Base-by-base conservation (phyloP, 2,329 filamentous ascomycete species). In the Didymella pinodella region DNA sequence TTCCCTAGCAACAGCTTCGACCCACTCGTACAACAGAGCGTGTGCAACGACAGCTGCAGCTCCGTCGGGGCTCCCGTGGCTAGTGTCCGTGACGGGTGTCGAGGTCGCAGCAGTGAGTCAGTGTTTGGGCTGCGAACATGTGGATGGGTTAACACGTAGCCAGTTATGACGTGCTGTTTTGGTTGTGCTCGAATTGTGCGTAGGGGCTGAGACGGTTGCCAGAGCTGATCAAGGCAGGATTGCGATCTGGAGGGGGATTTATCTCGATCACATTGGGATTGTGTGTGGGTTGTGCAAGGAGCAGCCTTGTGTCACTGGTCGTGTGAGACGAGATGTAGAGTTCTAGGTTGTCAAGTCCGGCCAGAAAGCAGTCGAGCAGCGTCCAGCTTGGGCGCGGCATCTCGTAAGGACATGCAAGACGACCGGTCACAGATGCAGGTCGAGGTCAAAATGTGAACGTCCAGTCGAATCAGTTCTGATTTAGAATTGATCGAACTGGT, bases 111-210 rank as follows among this genome's bases (percentile, higher is more conserved):
- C 8, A 7, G 16, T 54, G 56, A 59, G 56, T 59, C 56, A 59
- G 38, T 20, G 22, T 14, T 59, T 59, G 56, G 56, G 56, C 56
- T 54, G 56, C 56, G 50, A 59, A n/a, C 31, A 54, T 25, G 46
- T 34, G 46, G 29, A 25, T 22, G 7, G 25, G 11, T 26, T 44
- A 28, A 44, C 41, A 44, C 41, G 41, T 44, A 16, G 41, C 25
- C 5, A 11, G 14, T 44, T 20, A 44, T 44, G 41, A 44, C 41
- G 41, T 28, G 41, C 14, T 5, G 14, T 26, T 25, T 25, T 4
- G 22, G 4, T 28, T 44, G 41, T 26, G 22, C 16, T 28, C 32
- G 16, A 36, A 14, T 36, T 36, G 32, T 36, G 32, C 32, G 16
- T 36, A n/a, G 32, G n/a, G 16, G n/a, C n/a, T 36, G 32, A 36